Conservation (phyloP, 371 early-diverging fungal genomes). For the Mucor circinelloides region DNA sequence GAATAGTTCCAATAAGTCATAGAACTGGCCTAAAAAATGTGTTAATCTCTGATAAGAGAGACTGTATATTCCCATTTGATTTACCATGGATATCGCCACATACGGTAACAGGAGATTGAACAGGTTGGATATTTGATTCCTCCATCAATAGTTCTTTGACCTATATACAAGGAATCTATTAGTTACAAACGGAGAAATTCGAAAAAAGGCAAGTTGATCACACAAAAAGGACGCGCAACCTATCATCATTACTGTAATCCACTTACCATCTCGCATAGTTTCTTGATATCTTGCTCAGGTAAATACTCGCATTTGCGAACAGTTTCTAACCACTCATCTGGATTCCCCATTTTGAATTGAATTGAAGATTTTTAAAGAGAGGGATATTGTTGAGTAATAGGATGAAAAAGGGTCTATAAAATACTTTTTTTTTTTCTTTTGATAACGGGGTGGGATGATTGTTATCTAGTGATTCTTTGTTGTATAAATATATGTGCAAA, state of each 20-base stretch:
- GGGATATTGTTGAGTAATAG: not conserved
- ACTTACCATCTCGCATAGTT: conserved; percentile 88
- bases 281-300: conserved; percentile 93
- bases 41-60: not conserved
- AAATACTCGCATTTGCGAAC: conserved; percentile 85
- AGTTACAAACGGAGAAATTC: not conserved
- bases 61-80: not conserved
- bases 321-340: conserved; percentile 60
- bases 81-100: conserved; percentile 99
- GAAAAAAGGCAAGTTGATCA: not conserved
- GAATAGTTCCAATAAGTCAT: conserved; percentile 98
- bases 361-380: not conserved
- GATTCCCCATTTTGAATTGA: conserved; percentile 57
- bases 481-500: not conserved
- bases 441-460: not conserved
- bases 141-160: conserved; percentile 95
- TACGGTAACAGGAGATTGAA: conserved; percentile 96
- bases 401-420: not conserved
- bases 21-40: conserved; percentile 82
- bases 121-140: conserved; percentile 95
- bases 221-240: not conserved
- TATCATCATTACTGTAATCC: not conserved
- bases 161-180: conserved; percentile 39
- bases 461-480: not conserved
- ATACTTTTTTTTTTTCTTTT: not conserved